These are phyloP conservation scores for Lyophyllum decastes DNA, from an alignment of 768 basidiomycete species.

Conservation along the genomic window DNA sequence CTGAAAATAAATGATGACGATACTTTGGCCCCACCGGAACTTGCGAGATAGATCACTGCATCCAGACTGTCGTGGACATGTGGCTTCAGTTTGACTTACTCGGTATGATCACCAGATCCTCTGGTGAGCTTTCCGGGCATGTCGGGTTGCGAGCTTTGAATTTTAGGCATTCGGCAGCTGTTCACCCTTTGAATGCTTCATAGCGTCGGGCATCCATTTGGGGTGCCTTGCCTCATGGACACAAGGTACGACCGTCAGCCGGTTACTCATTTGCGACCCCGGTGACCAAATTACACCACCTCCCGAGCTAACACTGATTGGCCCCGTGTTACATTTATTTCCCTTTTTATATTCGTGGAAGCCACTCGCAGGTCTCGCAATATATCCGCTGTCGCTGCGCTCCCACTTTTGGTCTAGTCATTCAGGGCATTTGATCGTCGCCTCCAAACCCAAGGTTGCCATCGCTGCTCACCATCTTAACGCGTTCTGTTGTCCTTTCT, in stretches of 20 bases:
- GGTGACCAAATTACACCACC: conserved; percentile 1
- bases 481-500: conserved; percentile 2
- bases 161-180: background rate
- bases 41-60: conserved; percentile 3
- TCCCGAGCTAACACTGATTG: background rate
- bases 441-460: background rate
- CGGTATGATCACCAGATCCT: background rate
- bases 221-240: background rate
- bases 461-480: conserved; percentile 1
- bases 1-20: conserved; percentile 13
- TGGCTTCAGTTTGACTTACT: too few species aligned
- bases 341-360: background rate
- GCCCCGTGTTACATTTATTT: background rate
- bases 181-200: background rate
- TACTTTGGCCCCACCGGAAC: background rate
- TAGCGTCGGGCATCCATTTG: background rate
- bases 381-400: conserved; percentile 1
- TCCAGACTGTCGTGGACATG: background rate
- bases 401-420: conserved; percentile 5
- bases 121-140: background rate
- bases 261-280: conserved; percentile 7
- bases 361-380: background rate
- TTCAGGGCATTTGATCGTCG: conserved; percentile 9
- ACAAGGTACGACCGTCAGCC: conserved; percentile 7
- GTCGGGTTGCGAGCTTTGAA: background rate